phyloP scores from a whole-genome alignment of 805 yeast species.

The Ogataea zsoltii region DNA sequence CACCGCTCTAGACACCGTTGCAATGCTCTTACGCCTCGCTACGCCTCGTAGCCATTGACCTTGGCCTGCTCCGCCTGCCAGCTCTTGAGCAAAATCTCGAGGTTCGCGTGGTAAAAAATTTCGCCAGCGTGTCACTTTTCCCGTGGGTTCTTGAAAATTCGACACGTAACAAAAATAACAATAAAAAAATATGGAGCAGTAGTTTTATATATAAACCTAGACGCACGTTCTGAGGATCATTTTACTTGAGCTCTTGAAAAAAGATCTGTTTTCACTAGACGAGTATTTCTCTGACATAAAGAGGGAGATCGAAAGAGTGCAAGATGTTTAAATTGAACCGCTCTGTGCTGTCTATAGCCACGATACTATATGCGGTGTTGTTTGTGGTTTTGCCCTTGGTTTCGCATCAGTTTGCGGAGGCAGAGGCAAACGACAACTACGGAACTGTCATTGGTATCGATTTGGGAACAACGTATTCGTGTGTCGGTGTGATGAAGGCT shows the following conservation, averaged over 20 bases:
- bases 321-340: conserved; percentile 29
- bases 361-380: conserved; percentile 31
- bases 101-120: background rate
- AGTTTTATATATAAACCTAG: background rate
- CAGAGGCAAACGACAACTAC: conserved; percentile 32
- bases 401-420: conserved; percentile 26
- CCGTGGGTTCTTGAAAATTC: conserved; percentile 17
- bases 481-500: conserved; percentile 74
- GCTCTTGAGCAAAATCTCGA: too few species aligned
- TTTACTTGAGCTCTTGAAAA: too few species aligned
- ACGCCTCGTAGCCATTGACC: too few species aligned
- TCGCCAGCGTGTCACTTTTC: conserved; percentile 23
- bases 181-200: background rate
- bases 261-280: background rate
- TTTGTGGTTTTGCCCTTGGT: conserved; percentile 32
- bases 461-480: conserved; percentile 96
- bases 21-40: too few species aligned
- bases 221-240: background rate
- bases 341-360: conserved; percentile 27
- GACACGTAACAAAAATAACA: conserved; percentile 18
- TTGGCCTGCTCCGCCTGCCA: too few species aligned
- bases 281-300: background rate
- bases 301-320: conserved; percentile 1
- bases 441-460: conserved; percentile 80
- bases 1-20: too few species aligned